These are phyloP conservation scores for Mucor saturninus DNA, from an alignment of 371 early-diverging fungal genomes.

Conservation along the genomic window DNA sequence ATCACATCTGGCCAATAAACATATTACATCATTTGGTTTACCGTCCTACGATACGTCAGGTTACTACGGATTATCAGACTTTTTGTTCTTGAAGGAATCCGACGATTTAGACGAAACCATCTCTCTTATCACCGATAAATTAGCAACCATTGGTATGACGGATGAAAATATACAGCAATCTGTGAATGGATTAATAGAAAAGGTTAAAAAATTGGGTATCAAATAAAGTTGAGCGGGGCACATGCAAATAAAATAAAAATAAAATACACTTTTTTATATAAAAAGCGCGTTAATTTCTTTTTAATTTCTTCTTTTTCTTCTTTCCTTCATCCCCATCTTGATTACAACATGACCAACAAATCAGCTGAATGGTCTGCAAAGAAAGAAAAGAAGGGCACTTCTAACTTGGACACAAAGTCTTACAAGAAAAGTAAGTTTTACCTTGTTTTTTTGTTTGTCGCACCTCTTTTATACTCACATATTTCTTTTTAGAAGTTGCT, in stretches of 20 bases:
- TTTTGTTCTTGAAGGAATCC: conserved; percentile 34
- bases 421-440: not conserved
- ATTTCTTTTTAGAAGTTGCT: no score
- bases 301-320: not conserved
- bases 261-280: no score
- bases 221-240: not conserved
- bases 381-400: not conserved
- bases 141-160: conserved; percentile 22
- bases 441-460: not conserved
- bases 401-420: no score
- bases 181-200: conserved; percentile 44
- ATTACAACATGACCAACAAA: no score
- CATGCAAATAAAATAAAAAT: not conserved
- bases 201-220: conserved; percentile 44
- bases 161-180: conserved; percentile 32
- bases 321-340: not conserved
- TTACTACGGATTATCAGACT: conserved; percentile 42
- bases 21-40: conserved; percentile 33
- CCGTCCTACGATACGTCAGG: conserved; percentile 27
- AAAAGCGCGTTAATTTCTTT: not conserved
- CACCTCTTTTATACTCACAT: not conserved
- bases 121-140: conserved; percentile 26
- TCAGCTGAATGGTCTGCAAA: not conserved
- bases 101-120: conserved; percentile 35
- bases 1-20: conserved; percentile 47